A percentile compares a stretch with the other conserved stretches of the same genome.
These are phyloP conservation scores for Pontederia paniculata DNA, from an alignment of 176 grass and related monocot genomes.

Conservation along the genomic window DNA sequence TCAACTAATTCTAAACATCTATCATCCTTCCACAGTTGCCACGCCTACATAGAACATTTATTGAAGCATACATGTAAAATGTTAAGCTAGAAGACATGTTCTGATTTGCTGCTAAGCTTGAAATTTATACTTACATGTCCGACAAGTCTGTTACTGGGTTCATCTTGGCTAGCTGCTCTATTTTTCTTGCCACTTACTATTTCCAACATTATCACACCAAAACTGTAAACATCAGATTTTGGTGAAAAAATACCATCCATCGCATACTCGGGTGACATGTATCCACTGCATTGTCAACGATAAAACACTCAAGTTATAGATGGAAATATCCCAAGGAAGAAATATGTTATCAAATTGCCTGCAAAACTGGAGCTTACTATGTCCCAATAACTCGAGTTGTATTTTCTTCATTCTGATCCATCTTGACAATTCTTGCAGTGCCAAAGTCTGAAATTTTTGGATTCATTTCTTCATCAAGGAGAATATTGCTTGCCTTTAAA, in stretches of 20 bases:
- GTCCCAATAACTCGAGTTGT: constrained; percentile 65
- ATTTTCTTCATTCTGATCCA: constrained; percentile 32
- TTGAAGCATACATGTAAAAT: too few species aligned
- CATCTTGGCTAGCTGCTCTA: constrained; percentile 26
- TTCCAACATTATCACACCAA: constrained; percentile 56
- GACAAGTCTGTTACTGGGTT: constrained; percentile 34
- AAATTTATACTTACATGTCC: constrained; percentile 32
- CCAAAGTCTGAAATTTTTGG: constrained; percentile 89
- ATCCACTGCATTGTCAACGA: constrained; percentile 28
- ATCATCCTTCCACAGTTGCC: constrained; percentile 55
- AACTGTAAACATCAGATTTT: constrained; percentile 82
- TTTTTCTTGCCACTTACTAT: constrained; percentile 66
- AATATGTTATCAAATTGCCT: background rate
- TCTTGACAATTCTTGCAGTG: constrained; percentile 62
- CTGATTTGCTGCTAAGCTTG: too few species aligned
- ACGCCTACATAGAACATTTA: constrained; percentile 25
- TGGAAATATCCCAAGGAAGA: background rate
- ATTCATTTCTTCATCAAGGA: constrained; percentile 63
- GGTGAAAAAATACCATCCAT: constrained; percentile 71
- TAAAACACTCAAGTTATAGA: too few species aligned
- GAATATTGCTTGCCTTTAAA: constrained; percentile 69
- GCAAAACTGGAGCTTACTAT: constrained; percentile 43
- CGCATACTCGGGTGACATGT: constrained; percentile 82
- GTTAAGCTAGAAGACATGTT: too few species aligned
- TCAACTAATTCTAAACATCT: constrained; percentile 38